Evolutionary conservation across 1,139 yeast species (phyloP).

Genomic region (Arxiozyma slooffiae): DNA sequence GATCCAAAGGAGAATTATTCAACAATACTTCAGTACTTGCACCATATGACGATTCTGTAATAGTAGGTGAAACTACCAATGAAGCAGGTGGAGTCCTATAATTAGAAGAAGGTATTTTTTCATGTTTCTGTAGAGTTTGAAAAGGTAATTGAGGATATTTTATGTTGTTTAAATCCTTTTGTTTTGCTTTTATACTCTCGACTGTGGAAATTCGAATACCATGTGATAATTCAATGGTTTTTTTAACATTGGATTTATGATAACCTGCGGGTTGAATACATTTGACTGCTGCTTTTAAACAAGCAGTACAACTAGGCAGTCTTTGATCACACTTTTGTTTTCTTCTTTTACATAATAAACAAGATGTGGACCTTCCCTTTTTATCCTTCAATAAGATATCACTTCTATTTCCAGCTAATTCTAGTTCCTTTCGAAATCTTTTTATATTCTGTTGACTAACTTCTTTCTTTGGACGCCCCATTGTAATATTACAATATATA

Average conservation of each 20-base stretch:
- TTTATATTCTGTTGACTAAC: slow-evolving; percentile 29
- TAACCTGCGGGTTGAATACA: slow-evolving; percentile 54
- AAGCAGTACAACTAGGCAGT: slow-evolving; percentile 50
- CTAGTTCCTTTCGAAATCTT: slow-evolving; percentile 28
- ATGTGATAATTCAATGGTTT: neutral
- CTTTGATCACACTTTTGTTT: slow-evolving; percentile 54
- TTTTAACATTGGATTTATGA: slow-evolving; percentile 1
- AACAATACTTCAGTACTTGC: neutral
- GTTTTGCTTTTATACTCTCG: neutral
- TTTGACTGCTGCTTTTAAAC: slow-evolving; percentile 46
- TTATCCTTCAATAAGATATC: slow-evolving; percentile 31
- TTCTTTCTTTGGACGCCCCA: slow-evolving; percentile 31
- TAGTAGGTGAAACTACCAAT: neutral
- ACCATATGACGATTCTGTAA: neutral
- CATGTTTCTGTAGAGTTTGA: neutral
- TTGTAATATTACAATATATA: slow-evolving; percentile 5
- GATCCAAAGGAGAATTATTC: neutral
- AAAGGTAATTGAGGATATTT: neutral
- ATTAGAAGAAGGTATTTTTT: neutral
- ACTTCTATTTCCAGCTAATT: slow-evolving; percentile 26
- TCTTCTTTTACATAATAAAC: slow-evolving; percentile 42
- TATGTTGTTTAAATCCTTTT: neutral
- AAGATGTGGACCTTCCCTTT: slow-evolving; percentile 43
- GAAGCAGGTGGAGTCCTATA: neutral
- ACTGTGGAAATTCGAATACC: neutral